Evolutionary conservation across 352 stramenopile species (phyloP).

Genomic region (Phytopythium litorale): DNA sequence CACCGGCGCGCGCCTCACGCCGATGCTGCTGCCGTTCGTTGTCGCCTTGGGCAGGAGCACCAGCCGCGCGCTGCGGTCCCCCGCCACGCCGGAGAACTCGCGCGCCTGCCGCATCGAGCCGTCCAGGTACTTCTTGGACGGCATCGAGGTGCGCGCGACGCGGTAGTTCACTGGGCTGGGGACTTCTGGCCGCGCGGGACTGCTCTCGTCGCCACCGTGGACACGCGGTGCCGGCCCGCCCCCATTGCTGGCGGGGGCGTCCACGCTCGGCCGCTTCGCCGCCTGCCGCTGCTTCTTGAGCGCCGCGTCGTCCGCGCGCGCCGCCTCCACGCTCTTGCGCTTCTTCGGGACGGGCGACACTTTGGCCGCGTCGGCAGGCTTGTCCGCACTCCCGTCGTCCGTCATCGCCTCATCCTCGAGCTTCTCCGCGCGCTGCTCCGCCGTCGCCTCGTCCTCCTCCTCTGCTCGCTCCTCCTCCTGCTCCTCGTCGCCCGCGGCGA

Average conservation of each 20-base stretch:
- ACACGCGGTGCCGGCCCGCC: too few species aligned
- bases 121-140: constrained; percentile 45
- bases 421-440: not conserved
- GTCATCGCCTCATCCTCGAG: constrained; percentile 7
- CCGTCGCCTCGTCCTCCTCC: not conserved
- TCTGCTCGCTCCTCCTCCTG: constrained; percentile 4
- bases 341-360: constrained; percentile 21
- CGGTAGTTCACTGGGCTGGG: constrained; percentile 7
- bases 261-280: not conserved
- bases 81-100: constrained; percentile 12
- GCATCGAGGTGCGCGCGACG: constrained; percentile 33
- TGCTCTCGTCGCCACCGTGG: not conserved
- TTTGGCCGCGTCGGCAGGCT: constrained; percentile 5
- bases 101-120: constrained; percentile 22
- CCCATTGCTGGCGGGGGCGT: not conserved
- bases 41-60: constrained; percentile 2
- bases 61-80: not conserved
- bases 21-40: not conserved
- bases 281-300: constrained; percentile 14
- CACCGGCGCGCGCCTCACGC: constrained; percentile 5
- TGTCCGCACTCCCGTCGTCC: constrained; percentile 11
- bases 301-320: constrained; percentile 4
- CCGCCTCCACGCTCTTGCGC: constrained; percentile 15
- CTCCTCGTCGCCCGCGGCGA: constrained; percentile 17
- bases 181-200: not conserved